A percentile compares a stretch with the other conserved stretches of the same genome.
Evolutionary conservation across 768 basidiomycete genomes (phyloP).

Genomic region (Auricularia sp.): DNA sequence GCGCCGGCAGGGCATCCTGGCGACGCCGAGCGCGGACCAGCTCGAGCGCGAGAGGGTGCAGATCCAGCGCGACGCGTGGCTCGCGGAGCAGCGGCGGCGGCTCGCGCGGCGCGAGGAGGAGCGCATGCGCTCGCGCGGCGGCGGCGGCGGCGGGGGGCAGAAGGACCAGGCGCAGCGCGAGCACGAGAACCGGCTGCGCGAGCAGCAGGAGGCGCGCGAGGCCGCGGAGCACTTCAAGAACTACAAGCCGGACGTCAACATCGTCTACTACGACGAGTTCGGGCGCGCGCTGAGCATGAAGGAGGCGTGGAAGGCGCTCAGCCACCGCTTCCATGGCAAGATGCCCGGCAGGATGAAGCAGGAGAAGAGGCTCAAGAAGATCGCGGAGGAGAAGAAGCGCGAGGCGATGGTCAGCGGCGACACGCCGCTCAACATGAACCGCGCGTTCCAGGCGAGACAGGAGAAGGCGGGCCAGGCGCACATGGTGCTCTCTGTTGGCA

Average conservation of each 20-base stretch:
- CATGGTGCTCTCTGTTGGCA: constrained; percentile 90
- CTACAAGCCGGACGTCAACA: constrained; percentile 95
- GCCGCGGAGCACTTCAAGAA: constrained; percentile 74
- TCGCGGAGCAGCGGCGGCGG: constrained; percentile 71
- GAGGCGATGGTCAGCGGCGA: constrained; percentile 91
- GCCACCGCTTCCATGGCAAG: constrained; percentile 97
- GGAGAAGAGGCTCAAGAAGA: constrained; percentile 92
- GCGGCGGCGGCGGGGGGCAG: constrained; percentile 26
- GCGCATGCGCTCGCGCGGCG: constrained; percentile 59
- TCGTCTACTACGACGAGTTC: constrained; percentile 94
- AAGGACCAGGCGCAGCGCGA: constrained; percentile 92
- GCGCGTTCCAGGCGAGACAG: constrained; percentile 86
- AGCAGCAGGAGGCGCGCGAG: constrained; percentile 82
- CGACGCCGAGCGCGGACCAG: constrained; percentile 51
- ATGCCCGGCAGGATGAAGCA: constrained; percentile 95
- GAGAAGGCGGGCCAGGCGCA: constrained; percentile 93
- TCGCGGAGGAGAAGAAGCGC: constrained; percentile 94
- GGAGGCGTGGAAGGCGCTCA: constrained; percentile 97
- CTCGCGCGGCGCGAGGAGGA: constrained; percentile 76
- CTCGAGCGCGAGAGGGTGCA: constrained; percentile 72
- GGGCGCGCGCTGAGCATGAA: constrained; percentile 80
- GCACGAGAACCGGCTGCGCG: constrained; percentile 85
- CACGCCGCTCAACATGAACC: constrained; percentile 91
- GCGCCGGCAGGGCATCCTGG: constrained; percentile 82
- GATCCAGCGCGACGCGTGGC: constrained; percentile 78